Evolutionary conservation across 768 basidiomycete genomes (phyloP).

Genomic region (Mycena sanguinolenta): DNA sequence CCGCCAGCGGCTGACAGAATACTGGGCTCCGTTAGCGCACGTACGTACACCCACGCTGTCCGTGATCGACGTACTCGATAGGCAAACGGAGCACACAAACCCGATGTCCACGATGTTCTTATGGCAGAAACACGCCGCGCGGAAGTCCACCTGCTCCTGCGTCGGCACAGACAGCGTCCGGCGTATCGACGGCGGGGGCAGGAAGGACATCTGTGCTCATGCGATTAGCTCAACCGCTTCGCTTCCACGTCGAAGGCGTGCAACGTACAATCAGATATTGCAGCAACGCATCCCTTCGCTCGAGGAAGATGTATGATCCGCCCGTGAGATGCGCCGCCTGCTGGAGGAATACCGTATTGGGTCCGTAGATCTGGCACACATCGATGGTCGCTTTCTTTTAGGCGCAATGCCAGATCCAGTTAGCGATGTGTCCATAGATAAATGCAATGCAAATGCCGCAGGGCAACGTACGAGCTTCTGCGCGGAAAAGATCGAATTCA

Average conservation of each 20-base stretch:
- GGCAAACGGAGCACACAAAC: constrained; percentile 98
- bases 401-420: background rate
- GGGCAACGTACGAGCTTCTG: constrained; percentile 86
- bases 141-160: constrained; percentile 95
- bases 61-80: constrained; percentile 80
- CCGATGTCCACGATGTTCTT: constrained; percentile 97
- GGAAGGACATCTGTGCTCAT: constrained; percentile 68
- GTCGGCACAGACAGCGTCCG: constrained; percentile 86
- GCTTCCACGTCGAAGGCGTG: background rate
- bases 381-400: constrained; percentile 96
- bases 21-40: constrained; percentile 60
- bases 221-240: constrained; percentile 7
- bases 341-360: constrained; percentile 95
- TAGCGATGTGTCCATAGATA: constrained; percentile 4
- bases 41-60: constrained; percentile 10
- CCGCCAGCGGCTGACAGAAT: constrained; percentile 93
- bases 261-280: constrained; percentile 85
- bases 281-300: constrained; percentile 86
- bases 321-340: constrained; percentile 97
- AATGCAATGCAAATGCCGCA: constrained; percentile 11
- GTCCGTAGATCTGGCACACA: constrained; percentile 90
- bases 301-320: constrained; percentile 91
- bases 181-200: constrained; percentile 78
- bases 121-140: constrained; percentile 99
- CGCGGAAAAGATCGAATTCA: constrained; percentile 99